Base-by-base conservation (phyloP, 352 stramenopile species). In the Pythium aphanidermatum region DNA sequence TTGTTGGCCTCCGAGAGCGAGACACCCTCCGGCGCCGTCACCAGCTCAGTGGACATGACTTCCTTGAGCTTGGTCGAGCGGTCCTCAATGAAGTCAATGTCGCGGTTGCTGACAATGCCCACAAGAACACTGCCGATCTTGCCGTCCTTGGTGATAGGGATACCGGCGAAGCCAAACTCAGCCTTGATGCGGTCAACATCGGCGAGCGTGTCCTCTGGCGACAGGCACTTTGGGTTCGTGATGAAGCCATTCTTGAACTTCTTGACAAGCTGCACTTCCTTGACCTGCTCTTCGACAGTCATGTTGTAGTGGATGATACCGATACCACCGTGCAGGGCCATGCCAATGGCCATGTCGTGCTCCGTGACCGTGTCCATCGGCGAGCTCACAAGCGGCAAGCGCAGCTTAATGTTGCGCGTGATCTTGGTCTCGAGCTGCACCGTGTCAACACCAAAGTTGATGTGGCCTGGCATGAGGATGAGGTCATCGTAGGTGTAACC, bases 271-370 rank as follows among this genome's bases (percentile, higher is more conserved):
- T 67, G 65, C 67, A 97, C 88, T 58, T 95, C 84, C 58, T 92
- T 92, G 20, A 86, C 96, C 74, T 99, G 97, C 51, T 99, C 95
- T 53, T 98, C 90, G 23, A 98, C 66, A 23, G 81, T 96, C 80
- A 98, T 98, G 86, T 99, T 99, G 72, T 99, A 99, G 76, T 99
- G 97, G 60, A 99, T 99, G 59, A 99, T 98, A 25, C 97, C 97
- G 52, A 99, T 98, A 27, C 95, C 92, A 31, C 97, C 97, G 72
- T 99, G 95, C 28, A 99, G 76, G 6, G 97, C 97, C 95, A 99
- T 99, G 44, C 86, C 85, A 53, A 99, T 99, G 37, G 97, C 97
- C 96, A 99, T 99, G 37, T 95, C 83, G 63, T 97, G 81, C 75
- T 99, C 97, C 40, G 97, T 99, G 14, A 99, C 97, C 36, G 97